Percentiles rank a stretch among this genome's conserved stretches.
phyloP scores from a whole-genome alignment of 306 rosid species.

The Quercus wislizeni region DNA sequence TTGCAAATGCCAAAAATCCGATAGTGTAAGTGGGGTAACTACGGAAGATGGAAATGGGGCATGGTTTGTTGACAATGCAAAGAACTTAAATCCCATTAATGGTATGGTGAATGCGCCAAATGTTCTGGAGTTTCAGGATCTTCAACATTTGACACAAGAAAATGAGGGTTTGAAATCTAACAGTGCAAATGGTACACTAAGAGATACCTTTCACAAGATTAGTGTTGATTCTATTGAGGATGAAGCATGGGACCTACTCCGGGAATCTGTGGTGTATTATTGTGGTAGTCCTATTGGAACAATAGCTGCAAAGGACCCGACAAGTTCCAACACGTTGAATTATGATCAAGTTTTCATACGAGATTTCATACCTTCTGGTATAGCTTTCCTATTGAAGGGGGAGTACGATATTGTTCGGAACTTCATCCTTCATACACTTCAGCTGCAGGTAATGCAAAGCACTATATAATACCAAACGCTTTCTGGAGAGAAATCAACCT shows the following conservation, averaged over 20 bases:
- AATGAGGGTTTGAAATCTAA: slow-evolving; percentile 36
- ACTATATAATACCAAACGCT: no score
- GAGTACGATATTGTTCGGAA: slow-evolving; percentile 86
- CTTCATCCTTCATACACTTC: slow-evolving; percentile 82
- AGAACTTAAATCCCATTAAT: slow-evolving; percentile 36
- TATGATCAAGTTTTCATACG: slow-evolving; percentile 91
- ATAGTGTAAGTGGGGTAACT: slow-evolving; percentile 36
- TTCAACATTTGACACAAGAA: slow-evolving; percentile 49
- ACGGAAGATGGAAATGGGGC: slow-evolving; percentile 48
- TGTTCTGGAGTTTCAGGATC: slow-evolving; percentile 48
- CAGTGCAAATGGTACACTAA: slow-evolving; percentile 45
- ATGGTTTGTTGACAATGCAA: slow-evolving; percentile 40
- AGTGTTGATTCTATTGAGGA: slow-evolving; percentile 55
- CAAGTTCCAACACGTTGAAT: slow-evolving; percentile 60
- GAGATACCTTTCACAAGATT: slow-evolving; percentile 29
- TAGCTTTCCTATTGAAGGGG: slow-evolving; percentile 84
- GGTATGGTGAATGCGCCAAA: slow-evolving; percentile 29
- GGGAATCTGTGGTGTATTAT: slow-evolving; percentile 69
- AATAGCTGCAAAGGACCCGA: slow-evolving; percentile 79
- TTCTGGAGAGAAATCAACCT: no score
- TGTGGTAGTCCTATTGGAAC: slow-evolving; percentile 85
- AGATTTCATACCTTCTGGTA: slow-evolving; percentile 88
- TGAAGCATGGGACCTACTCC: slow-evolving; percentile 81
- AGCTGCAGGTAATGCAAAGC: slow-evolving; percentile 65
- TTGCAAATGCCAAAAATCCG: slow-evolving; percentile 64